A percentile compares a stretch with the other conserved stretches of the same genome.
Conservation (phyloP, 1,139 yeast species). For the Saccharomyces pastorianus region DNA sequence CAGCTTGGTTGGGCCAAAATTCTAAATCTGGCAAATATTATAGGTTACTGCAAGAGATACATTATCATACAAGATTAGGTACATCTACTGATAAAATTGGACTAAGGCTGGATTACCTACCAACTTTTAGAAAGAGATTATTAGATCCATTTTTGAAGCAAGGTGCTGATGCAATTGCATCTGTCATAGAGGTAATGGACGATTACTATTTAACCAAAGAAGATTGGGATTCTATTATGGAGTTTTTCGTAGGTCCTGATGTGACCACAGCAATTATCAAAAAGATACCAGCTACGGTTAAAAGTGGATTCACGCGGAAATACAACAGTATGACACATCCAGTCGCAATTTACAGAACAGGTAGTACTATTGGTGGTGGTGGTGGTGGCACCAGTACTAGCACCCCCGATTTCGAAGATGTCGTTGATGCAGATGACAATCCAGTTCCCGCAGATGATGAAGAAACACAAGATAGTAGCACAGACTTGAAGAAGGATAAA, state of each 20-base stretch:
- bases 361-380: slow-evolving; percentile 31
- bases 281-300: slow-evolving; percentile 63
- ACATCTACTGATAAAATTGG: slow-evolving; percentile 72
- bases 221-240: slow-evolving; percentile 85
- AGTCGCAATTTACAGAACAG: slow-evolving; percentile 59
- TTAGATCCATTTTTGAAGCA: slow-evolving; percentile 46
- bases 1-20: slow-evolving; percentile 86
- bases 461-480: slow-evolving; percentile 31
- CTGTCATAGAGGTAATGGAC: slow-evolving; percentile 66
- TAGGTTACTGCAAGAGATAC: slow-evolving; percentile 76
- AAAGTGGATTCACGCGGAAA: slow-evolving; percentile 76
- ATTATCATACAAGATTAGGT: slow-evolving; percentile 74
- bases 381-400: slow-evolving; percentile 32
- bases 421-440: slow-evolving; percentile 54
- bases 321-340: slow-evolving; percentile 78
- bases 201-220: slow-evolving; percentile 77
- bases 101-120: slow-evolving; percentile 69
- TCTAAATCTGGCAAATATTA: slow-evolving; percentile 75
- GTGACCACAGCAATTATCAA: slow-evolving; percentile 44
- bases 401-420: slow-evolving; percentile 55
- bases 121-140: slow-evolving; percentile 50
- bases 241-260: slow-evolving; percentile 63
- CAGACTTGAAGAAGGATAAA: slow-evolving; percentile 47
- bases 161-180: slow-evolving; percentile 56
- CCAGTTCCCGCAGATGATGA: slow-evolving; percentile 44